Percentiles rank a stretch among this genome's conserved stretches.
phyloP scores from a whole-genome alignment of 257 asterid species.

The Solanum etuberosum region DNA sequence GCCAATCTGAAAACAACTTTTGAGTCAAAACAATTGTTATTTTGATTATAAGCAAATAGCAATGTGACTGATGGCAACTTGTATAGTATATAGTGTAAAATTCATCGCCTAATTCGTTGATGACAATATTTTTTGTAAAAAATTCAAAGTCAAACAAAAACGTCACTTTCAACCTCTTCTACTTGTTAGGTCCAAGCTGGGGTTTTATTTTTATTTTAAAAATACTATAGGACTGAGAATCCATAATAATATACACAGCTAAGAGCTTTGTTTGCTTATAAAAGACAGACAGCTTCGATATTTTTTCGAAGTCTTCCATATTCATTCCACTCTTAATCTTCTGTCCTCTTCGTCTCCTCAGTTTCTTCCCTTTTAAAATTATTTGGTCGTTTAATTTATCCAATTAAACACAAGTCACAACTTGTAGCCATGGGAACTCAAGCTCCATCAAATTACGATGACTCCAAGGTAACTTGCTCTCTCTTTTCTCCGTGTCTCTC shows the following conservation, averaged over 20 bases:
- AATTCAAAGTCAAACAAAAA: slow-evolving; percentile 18
- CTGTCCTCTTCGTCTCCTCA: not conserved
- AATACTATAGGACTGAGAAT: not conserved
- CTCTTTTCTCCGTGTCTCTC: not conserved
- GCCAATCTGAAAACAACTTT: not conserved
- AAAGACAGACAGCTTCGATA: not conserved
- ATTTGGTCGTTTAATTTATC: not conserved
- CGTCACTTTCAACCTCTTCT: slow-evolving; percentile 7
- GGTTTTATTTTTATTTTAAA: not conserved
- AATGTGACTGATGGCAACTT: not conserved
- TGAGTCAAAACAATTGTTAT: not conserved
- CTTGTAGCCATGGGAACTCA: slow-evolving; percentile 23
- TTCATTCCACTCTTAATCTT: not conserved
- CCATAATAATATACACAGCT: not conserved
- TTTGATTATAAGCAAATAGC: not conserved
- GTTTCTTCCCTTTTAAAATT: not conserved
- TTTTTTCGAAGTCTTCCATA: not conserved
- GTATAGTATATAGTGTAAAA: not conserved
- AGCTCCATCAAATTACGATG: slow-evolving; percentile 13
- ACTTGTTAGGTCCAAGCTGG: not conserved
- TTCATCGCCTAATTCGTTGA: not conserved
- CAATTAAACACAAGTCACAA: not conserved
- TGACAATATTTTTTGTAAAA: not conserved
- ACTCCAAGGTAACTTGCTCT: slow-evolving; percentile 10
- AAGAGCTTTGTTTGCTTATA: not conserved